phyloP scores from a whole-genome alignment of 139 green algal species.

The Choricystis sp. region DNA sequence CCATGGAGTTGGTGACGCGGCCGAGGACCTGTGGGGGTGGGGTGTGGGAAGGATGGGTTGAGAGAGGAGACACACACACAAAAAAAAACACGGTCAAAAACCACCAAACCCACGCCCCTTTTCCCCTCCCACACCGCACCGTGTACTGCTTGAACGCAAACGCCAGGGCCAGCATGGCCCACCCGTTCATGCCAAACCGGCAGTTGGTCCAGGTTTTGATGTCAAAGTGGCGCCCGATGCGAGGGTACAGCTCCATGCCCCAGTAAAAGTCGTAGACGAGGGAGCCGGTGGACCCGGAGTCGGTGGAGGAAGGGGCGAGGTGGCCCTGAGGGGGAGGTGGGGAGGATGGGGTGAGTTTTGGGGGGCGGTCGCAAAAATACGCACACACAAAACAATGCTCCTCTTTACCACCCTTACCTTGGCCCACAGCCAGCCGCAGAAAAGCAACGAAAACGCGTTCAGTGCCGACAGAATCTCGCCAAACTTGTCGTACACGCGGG shows the following conservation, averaged over 20 bases:
- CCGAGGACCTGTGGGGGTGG: slow-evolving; percentile 23
- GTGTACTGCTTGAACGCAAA: slow-evolving; percentile 33
- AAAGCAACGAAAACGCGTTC: slow-evolving; percentile 32
- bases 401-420: too few species aligned
- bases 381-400: not conserved
- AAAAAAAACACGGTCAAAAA: too few species aligned
- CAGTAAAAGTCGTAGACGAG: slow-evolving; percentile 63
- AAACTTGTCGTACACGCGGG: slow-evolving; percentile 43
- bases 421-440: slow-evolving; percentile 43
- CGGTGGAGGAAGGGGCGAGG: slow-evolving; percentile 19
- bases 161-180: slow-evolving; percentile 32
- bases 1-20: slow-evolving; percentile 33
- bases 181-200: slow-evolving; percentile 65
- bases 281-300: slow-evolving; percentile 37
- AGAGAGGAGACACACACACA: too few species aligned
- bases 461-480: slow-evolving; percentile 41
- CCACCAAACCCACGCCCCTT: too few species aligned
- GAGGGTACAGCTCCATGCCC: slow-evolving; percentile 58
- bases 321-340: too few species aligned
- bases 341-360: not conserved
- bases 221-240: slow-evolving; percentile 48
- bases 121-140: too few species aligned
- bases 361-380: not conserved
- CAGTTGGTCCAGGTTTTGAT: slow-evolving; percentile 74
- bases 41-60: not conserved